Conservation (phyloP, 2,329 filamentous ascomycete species). For the Penicillium janthinellum region DNA sequence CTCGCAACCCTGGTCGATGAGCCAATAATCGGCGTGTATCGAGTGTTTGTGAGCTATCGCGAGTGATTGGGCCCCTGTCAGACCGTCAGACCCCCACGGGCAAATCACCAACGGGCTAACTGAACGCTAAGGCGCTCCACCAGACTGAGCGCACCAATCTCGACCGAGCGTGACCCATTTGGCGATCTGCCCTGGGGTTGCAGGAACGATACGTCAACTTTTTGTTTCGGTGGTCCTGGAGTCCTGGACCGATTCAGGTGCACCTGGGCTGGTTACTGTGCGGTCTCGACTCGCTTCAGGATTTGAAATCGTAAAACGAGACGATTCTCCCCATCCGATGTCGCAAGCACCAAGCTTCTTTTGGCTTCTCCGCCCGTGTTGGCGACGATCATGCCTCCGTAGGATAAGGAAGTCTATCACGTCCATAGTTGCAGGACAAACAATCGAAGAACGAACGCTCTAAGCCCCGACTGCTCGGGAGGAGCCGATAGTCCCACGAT, state of each 20-base stretch:
- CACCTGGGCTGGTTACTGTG: not conserved
- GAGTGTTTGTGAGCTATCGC: not conserved
- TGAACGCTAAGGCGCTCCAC: not conserved
- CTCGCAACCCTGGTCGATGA: not conserved
- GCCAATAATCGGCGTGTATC: conserved; percentile 24
- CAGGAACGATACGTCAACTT: conserved; percentile 28
- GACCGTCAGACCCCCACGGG: not conserved
- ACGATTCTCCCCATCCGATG: not conserved
- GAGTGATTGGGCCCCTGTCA: conserved; percentile 1
- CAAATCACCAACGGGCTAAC: not conserved
- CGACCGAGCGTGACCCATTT: conserved; percentile 14
- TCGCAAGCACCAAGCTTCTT: not conserved
- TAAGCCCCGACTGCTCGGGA: conserved; percentile 12
- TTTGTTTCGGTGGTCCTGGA: not conserved
- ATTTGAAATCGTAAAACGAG: not conserved
- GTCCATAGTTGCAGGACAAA: conserved; percentile 1
- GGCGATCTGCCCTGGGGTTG: conserved; percentile 14
- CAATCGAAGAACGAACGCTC: conserved; percentile 6
- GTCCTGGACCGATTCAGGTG: not conserved
- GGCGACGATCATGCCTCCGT: not conserved
- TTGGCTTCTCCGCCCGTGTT: not conserved
- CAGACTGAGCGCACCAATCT: conserved; percentile 6
- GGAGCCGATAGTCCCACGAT: conserved; percentile 8
- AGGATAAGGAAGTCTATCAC: not conserved
- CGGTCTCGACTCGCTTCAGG: not conserved